phyloP scores from a whole-genome alignment of 306 rosid genomes.

The Trifolium pratense region DNA sequence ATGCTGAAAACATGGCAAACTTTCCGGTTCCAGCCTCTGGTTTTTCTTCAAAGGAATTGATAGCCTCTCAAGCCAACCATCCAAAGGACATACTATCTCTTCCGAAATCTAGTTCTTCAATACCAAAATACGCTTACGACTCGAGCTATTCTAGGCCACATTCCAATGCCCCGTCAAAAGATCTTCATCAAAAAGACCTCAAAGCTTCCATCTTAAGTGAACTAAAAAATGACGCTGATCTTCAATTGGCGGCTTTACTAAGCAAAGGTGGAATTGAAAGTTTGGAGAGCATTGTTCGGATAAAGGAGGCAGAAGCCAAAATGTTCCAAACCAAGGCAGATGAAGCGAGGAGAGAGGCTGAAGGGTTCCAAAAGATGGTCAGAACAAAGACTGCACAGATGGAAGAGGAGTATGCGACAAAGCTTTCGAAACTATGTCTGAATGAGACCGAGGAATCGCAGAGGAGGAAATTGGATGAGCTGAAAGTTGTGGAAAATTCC shows the following conservation, averaged over 20 bases:
- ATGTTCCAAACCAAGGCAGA: constrained; percentile 97
- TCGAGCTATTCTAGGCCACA: constrained; percentile 61
- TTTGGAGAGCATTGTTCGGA: constrained; percentile 84
- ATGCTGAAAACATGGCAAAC: constrained; percentile 63
- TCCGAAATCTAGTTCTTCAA: constrained; percentile 54
- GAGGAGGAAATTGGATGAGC: constrained; percentile 81
- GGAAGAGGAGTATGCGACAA: constrained; percentile 79
- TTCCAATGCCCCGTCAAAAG: constrained; percentile 55
- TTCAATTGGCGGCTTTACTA: constrained; percentile 63
- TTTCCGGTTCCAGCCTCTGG: constrained; percentile 61
- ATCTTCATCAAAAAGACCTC: constrained; percentile 65
- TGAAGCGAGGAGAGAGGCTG: constrained; percentile 92
- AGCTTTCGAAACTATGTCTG: constrained; percentile 70
- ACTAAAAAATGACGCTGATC: constrained; percentile 59
- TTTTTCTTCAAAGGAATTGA: constrained; percentile 60
- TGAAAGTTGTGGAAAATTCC: constrained; percentile 78
- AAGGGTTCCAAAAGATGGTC: constrained; percentile 68
- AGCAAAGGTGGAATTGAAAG: constrained; percentile 76
- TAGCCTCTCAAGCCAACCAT: constrained; percentile 53
- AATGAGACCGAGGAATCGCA: constrained; percentile 75
- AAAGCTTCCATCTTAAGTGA: constrained; percentile 64
- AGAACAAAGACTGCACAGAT: constrained; percentile 61
- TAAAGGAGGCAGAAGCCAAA: constrained; percentile 93
- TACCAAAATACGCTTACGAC: constrained; percentile 63
- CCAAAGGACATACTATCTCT: constrained; percentile 64